Evolutionary conservation across 345 rosid species (phyloP), one percentile per base, ranked within the genome.

Genomic region (Erucastrum elatum): DNA sequence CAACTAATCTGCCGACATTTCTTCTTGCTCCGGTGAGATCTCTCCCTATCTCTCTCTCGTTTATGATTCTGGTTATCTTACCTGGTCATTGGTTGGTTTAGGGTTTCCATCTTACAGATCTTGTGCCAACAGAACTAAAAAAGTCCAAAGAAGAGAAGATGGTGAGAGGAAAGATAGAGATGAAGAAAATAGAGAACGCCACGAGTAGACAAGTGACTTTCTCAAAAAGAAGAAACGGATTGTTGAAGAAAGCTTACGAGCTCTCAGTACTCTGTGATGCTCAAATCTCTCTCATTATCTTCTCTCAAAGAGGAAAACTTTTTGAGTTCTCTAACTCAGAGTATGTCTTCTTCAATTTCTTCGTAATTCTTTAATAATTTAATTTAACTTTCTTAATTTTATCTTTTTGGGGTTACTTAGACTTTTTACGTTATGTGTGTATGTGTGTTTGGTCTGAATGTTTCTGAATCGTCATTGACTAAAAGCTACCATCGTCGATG

Each of bases 121-220:
- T 71, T 72, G 64, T 66, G 33, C 11, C n/a, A 8, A 26, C 63
- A 41, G 72, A 35, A 51, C 21, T 8, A 7, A 70, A 60, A 6
- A 17, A 60, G 77, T 65, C 62, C 37, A 51, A 66, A 53, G 76
- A 58, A 49, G 79, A 34, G 53, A 29, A 56, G 33, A 91, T 92
- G 97, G 97, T 93, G 35, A 88, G 97, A 87, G 97, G 97, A 70
- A 90, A 87, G 82, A 95, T 92, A 46, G 97, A 90, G 83, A 77
- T 90, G 85, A 90, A 89, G 92, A 89, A 88, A 83, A 92, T 92
- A 79, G 95, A 92, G 85, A 92, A 92, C 87, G 90, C 87, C 74
- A 92, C 90, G 79, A 91, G 88, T 81, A 81, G 97, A 79, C 94
- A 92, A 63, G 97, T 92, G 5, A 92, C 97, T 34, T 91, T 91